phyloP scores from a whole-genome alignment of 257 asterid species.

The Linaria vulgaris region DNA sequence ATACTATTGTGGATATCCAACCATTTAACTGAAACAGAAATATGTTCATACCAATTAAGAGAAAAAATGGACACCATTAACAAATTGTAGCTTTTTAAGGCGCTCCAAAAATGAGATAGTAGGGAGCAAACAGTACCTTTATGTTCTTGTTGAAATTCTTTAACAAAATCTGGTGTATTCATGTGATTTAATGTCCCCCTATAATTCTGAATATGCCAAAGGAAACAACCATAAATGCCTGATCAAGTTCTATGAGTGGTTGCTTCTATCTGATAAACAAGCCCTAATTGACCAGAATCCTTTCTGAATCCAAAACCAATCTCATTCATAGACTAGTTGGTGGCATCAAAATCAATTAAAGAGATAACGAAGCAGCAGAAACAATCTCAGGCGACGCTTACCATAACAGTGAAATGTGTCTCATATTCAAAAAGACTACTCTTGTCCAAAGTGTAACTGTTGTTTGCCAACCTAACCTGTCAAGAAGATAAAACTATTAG shows the following conservation, averaged over 20 bases:
- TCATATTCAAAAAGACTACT: slow-evolving; percentile 84
- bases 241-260: slow-evolving; percentile 17
- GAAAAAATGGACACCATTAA: not conserved
- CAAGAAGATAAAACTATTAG: slow-evolving; percentile 15
- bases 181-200: slow-evolving; percentile 81
- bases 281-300: slow-evolving; percentile 4
- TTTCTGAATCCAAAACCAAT: not conserved
- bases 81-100: slow-evolving; percentile 3
- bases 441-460: slow-evolving; percentile 69
- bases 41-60: slow-evolving; percentile 12
- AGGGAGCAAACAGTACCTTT: slow-evolving; percentile 47
- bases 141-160: slow-evolving; percentile 85
- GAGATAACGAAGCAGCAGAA: not conserved
- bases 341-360: slow-evolving; percentile 12
- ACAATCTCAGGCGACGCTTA: slow-evolving; percentile 33
- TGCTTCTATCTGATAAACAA: slow-evolving; percentile 12
- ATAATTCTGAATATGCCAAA: slow-evolving; percentile 58
- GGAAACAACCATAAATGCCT: slow-evolving; percentile 16
- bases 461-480: slow-evolving; percentile 94
- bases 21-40: slow-evolving; percentile 72
- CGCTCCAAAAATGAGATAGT: slow-evolving; percentile 20
- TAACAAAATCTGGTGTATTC: slow-evolving; percentile 74
- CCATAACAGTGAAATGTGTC: slow-evolving; percentile 98
- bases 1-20: slow-evolving; percentile 78
- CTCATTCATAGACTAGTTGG: not conserved